Evolutionary conservation across 2,329 filamentous ascomycete species (phyloP).

Genomic region (Botrytis tulipae): DNA sequence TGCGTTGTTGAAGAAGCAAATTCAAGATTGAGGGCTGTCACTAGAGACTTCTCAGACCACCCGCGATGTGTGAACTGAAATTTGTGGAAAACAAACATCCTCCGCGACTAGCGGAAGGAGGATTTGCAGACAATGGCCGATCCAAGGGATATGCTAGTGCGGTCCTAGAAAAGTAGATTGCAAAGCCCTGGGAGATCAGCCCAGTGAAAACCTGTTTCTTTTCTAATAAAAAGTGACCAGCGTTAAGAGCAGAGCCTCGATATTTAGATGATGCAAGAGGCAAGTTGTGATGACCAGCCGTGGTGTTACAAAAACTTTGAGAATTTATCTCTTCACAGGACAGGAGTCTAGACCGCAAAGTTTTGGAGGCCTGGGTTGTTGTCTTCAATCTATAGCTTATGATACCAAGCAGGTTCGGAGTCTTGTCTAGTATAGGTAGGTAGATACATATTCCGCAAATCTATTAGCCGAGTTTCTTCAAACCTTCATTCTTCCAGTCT

Average conservation of each 20-base stretch:
- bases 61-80: not conserved
- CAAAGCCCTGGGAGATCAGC: not conserved
- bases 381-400: not conserved
- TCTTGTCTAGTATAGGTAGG: not conserved
- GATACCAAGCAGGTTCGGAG: not conserved
- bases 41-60: not conserved
- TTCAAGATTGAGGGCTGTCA: not conserved
- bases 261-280: not conserved
- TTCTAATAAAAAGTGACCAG: not conserved
- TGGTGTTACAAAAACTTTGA: not conserved
- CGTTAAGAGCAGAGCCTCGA: not conserved
- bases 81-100: not conserved
- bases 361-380: not conserved
- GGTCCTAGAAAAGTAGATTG: not conserved
- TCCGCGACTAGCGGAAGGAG: not conserved
- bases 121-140: not conserved
- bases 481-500: not conserved
- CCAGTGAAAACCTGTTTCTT: not conserved
- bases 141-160: not conserved
- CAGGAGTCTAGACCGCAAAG: not conserved
- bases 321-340: too few relatives aligned
- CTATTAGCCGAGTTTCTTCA: not conserved
- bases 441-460: not conserved
- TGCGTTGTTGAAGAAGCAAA: not conserved
- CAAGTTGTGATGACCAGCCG: not conserved